phyloP scores from a whole-genome alignment of 495 filamentous ascomycete genomes.

The Podospora comata region DNA sequence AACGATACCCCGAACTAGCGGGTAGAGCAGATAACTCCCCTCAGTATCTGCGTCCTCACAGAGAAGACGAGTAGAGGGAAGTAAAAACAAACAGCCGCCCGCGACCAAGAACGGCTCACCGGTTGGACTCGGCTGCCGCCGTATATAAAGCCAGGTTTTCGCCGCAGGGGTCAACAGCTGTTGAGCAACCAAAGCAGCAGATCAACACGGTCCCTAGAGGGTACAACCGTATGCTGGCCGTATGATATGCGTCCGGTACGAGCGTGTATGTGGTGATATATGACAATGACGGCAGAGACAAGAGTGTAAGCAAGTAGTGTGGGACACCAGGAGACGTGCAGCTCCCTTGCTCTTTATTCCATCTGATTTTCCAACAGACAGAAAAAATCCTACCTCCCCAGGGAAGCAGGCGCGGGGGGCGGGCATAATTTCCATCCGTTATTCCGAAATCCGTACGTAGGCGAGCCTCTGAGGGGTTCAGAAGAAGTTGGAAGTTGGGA shows the following conservation, averaged over 20 bases:
- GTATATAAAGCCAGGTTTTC: neutral
- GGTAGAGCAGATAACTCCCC: neutral
- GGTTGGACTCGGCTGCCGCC: neutral
- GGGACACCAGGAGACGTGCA: neutral
- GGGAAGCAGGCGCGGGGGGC: neutral
- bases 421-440: neutral
- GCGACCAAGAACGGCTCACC: neutral
- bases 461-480: neutral
- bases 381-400: neutral
- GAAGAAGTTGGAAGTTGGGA: neutral
- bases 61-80: neutral
- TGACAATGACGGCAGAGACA: neutral
- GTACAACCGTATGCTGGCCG: constrained; percentile 10
- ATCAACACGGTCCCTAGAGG: neutral
- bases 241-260: neutral
- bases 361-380: neutral
- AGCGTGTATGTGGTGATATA: neutral
- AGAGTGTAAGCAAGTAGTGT: neutral
- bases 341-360: neutral
- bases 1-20: neutral
- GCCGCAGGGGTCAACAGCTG: constrained; percentile 2
- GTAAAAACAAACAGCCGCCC: neutral
- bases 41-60: neutral
- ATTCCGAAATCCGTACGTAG: constrained; percentile 1
- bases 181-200: constrained; percentile 10